Evolutionary conservation across 108 stramenopile species (phyloP).

Genomic region (Seminavis robusta): DNA sequence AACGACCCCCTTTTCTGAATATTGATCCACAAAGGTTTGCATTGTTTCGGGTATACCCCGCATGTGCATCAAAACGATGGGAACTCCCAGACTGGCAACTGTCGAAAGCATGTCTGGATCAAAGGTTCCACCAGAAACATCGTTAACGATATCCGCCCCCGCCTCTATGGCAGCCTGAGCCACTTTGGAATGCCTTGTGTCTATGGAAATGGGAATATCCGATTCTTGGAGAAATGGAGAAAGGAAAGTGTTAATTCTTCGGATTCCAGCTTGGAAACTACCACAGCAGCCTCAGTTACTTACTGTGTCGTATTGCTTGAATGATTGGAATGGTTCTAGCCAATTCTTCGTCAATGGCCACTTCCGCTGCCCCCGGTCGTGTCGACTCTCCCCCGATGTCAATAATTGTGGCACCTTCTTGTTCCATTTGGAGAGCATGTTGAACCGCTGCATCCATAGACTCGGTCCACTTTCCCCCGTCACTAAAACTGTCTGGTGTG

Average conservation of each 20-base stretch:
- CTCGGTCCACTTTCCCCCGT: constrained; percentile 76
- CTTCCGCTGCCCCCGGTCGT: constrained; percentile 80
- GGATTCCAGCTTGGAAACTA: not conserved
- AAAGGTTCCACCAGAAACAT: constrained; percentile 91
- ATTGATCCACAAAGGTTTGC: constrained; percentile 57
- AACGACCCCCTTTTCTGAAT: constrained; percentile 48
- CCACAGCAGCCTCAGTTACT: not conserved
- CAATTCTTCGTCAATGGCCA: constrained; percentile 75
- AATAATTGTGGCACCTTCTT: constrained; percentile 86
- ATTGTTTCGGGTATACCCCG: constrained; percentile 92
- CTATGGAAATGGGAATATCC: constrained; percentile 89
- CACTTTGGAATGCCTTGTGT: constrained; percentile 87
- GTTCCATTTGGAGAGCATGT: constrained; percentile 72
- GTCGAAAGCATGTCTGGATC: constrained; percentile 85
- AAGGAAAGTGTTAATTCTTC: not conserved
- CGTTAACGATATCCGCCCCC: constrained; percentile 95
- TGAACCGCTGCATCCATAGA: constrained; percentile 62
- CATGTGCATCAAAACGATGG: constrained; percentile 95
- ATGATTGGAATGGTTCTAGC: constrained; percentile 85
- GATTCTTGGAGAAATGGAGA: constrained; percentile 18
- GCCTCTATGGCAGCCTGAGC: constrained; percentile 86
- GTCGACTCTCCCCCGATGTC: constrained; percentile 98
- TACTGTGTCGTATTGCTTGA: constrained; percentile 56
- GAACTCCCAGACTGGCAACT: constrained; percentile 76
- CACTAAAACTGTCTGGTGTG: constrained; percentile 96